Evolutionary conservation across 352 stramenopile genomes (phyloP).

Genomic region (Phytophthora megakarya): DNA sequence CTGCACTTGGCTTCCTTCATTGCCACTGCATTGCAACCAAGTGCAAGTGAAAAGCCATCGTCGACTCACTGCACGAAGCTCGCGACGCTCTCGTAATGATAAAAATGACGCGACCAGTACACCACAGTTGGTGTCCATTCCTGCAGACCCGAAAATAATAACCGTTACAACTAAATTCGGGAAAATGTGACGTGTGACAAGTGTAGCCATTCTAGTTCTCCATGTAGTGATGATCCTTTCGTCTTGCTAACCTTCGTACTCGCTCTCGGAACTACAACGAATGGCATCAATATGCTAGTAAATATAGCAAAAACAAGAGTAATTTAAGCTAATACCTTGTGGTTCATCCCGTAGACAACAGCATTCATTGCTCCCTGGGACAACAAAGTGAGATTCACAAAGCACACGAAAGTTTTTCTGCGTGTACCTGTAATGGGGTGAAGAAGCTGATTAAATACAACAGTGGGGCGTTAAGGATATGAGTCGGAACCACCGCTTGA

Average conservation of each 20-base stretch:
- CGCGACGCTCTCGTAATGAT: slow-evolving; percentile 40
- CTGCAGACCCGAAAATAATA: slow-evolving; percentile 11
- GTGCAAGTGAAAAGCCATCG: slow-evolving; percentile 62
- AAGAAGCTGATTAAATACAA: slow-evolving; percentile 75
- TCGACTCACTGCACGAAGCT: slow-evolving; percentile 53
- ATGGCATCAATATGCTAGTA: background rate
- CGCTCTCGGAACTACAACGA: slow-evolving; percentile 24
- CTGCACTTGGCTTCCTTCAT: slow-evolving; percentile 20
- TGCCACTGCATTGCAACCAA: slow-evolving; percentile 45
- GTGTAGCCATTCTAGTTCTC: slow-evolving; percentile 7
- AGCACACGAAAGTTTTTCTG: background rate
- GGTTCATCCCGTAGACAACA: slow-evolving; percentile 65
- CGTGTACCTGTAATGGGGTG: slow-evolving; percentile 66
- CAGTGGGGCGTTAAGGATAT: slow-evolving; percentile 52
- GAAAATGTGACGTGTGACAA: slow-evolving; percentile 13
- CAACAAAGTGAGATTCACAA: background rate
- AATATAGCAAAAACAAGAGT: background rate
- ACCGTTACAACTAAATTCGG: slow-evolving; percentile 10
- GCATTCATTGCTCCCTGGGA: slow-evolving; percentile 65
- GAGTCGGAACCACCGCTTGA: slow-evolving; percentile 48
- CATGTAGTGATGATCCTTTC: background rate
- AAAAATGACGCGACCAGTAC: slow-evolving; percentile 47
- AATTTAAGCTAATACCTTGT: slow-evolving; percentile 39
- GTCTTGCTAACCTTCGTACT: slow-evolving; percentile 10
- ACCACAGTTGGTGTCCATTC: slow-evolving; percentile 47